A percentile compares a stretch with the other conserved stretches of the same genome.
phyloP scores from a whole-genome alignment of 495 filamentous ascomycete species.

The Collariella sp. region DNA sequence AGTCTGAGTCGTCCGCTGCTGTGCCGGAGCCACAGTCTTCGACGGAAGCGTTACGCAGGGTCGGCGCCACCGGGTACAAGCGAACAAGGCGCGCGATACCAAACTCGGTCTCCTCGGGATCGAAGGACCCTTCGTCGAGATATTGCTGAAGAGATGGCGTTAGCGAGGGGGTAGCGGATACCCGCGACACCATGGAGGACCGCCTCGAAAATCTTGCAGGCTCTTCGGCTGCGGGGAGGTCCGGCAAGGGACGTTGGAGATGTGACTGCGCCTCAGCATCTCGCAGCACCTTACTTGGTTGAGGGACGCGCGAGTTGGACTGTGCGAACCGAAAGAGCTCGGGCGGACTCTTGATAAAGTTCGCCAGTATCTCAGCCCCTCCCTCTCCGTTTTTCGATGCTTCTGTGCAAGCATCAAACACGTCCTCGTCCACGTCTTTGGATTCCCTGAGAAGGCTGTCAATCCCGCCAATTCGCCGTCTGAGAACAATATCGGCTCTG shows the following conservation, averaged over 20 bases:
- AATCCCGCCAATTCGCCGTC: not conserved
- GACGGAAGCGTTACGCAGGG: not conserved
- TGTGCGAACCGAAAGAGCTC: constrained; percentile 14
- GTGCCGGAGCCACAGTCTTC: not conserved
- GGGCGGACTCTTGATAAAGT: constrained; percentile 25
- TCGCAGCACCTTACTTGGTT: constrained; percentile 20
- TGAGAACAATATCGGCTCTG: not conserved
- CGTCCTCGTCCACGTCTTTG: constrained; percentile 11
- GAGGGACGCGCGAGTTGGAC: constrained; percentile 5
- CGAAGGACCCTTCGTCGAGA: constrained; percentile 32
- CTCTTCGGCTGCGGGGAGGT: constrained; percentile 22
- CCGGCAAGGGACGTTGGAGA: constrained; percentile 38
- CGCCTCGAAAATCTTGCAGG: constrained; percentile 4
- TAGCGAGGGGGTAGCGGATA: constrained; percentile 24
- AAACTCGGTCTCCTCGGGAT: constrained; percentile 29
- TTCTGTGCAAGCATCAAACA: constrained; percentile 6
- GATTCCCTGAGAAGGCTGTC: not conserved
- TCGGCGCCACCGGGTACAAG: not conserved
- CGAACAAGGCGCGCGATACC: constrained; percentile 25
- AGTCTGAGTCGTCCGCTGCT: constrained; percentile 21
- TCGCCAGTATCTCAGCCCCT: not conserved
- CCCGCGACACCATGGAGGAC: constrained; percentile 17
- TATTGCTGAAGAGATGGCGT: constrained; percentile 36
- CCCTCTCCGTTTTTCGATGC: not conserved
- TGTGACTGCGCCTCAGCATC: constrained; percentile 21